Base-by-base conservation (phyloP, 2,329 filamentous ascomycete species). In the Metarhizium album region DNA sequence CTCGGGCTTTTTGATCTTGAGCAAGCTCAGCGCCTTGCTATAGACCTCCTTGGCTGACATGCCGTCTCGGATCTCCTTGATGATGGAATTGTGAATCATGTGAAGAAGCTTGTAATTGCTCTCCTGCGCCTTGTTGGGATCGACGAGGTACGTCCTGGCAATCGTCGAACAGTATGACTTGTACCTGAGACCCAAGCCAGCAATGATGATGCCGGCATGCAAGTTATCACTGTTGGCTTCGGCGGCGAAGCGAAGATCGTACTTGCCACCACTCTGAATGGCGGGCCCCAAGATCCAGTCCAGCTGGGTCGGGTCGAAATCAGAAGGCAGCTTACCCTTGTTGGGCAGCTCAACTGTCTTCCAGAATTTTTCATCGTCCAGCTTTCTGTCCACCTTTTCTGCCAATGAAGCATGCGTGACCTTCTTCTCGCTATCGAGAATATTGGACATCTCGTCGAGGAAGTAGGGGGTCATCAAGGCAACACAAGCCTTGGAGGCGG, bases 381-480 rank as follows among this genome's bases (percentile, higher is more conserved):
- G 84, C 71, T 96, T 96, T 62, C 83, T 81, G 58, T 91, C 83
- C 31, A 98, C 86, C 68, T 90, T 93, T 61, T 88, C 83, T n/a
- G 87, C 83, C 7, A 98, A 78, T 2, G 79, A 78, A 57, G 84
- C 87, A 70, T 98, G 93, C 56, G 90, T 93, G 64, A 97, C 89
- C 65, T 95, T 95, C 75, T 95, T 96, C 68, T 97, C 94, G 58
- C 90, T 86, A 63, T 98, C 93, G 53, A 98, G 81, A 48, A 97
- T 86, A 59, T 87, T 86, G 47, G 91, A 95, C 90, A 98, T 97
- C 67, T 96, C 90, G 64, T 98, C 93, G 57, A 98, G 84, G 67
- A 97, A 97, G 69, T 93, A 98, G 53, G 91, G 89, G 47, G 89
- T 89, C 84, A 97, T 94, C 53, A 97, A 75, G 52, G 90, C 90